Evolutionary conservation across 148 eudicot genomes (phyloP), one percentile per base, ranked within the genome.

Genomic region (Mesembryanthemum crystallinum): DNA sequence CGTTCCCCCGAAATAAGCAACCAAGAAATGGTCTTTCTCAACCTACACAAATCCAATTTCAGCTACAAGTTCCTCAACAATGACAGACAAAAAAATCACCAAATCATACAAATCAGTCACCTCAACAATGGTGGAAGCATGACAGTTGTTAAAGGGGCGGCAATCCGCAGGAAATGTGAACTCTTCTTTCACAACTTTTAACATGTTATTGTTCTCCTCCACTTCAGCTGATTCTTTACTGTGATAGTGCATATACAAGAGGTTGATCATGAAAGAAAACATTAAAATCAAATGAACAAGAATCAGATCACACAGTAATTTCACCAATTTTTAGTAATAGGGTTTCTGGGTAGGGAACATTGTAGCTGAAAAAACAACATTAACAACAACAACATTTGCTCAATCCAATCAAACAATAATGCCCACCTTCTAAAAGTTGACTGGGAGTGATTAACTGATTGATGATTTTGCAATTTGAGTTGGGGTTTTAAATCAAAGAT

Each of bases 121-220:
- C 96, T 95, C 96, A 57, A 92, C 94, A 67, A 92, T 90, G 51
- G 97, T 90, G 67, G 98, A 92, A 76, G 98, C 97, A 80, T 95
- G 98, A 66, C 98, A 95, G 73, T 86, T 90, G 18, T 78, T 85
- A 76, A 95, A 95, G 25, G 94, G 89, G 51, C 84, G 82, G 5
- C 92, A 86, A 33, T 89, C 82, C 27, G 81, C 90, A 23, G 82
- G 67, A 81, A 89, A 95, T 43, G 97, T 95, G 78, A 92, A 89
- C 67, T 88, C 92, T 73, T 86, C 83, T 35, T 80, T 28, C 62
- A 90, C 64, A 35, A 81, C 74, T 21, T 33, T 76, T 69, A 85
- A 75, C 82, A 82, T 73, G 69, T 66, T 37, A 65, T 64, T 25
- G 28, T 76, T 76, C n/a, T 73, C 72, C 51, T 70, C 45, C 24